Evolutionary conservation across 176 grass and related monocot genomes (phyloP), one percentile per base, ranked within the genome.

Genomic region (Oryza nivara): DNA sequence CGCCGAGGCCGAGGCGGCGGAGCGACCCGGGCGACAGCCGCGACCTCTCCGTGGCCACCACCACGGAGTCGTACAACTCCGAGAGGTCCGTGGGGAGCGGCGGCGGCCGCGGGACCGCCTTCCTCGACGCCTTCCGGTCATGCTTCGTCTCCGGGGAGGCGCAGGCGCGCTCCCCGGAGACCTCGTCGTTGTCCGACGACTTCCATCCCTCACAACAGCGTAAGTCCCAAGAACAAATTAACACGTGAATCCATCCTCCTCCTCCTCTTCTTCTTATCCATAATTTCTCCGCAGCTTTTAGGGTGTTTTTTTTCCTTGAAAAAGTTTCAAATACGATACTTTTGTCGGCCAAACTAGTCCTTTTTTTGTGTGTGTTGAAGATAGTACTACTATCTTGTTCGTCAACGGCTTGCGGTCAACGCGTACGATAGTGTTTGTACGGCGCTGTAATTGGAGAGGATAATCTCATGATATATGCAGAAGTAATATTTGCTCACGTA

Each of bases 61-160:
- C 82, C 60, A 61, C 81, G 22, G 78, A 85, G 48, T 78, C 87
- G 54, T 70, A 47, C 5, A 14, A 30, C 86, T 69, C 74, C 49
- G 64, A 65, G 3, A 35, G 77, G 0, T 85, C 86, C 76, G 82
- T 43, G 15, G 15, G 79, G 0, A 45, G 72, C 80, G 23, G 56
- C 45, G 38, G 45, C 0, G 70, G 11, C 26, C 88, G 70, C 65
- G 63, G 74, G 49, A 11, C 23, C 75, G 74, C 85, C 64, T 70
- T 91, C 32, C 70, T 91, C 48, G 71, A 65, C 22, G 92, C 75
- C 67, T 88, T 94, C 79, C 81, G 85, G 6, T 88, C 92, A 48
- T 94, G 92, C 90, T 94, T 94, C 90, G 69, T 30, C 64, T 74
- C 90, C 65, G 41, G n/a, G 66, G 87, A 71, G 63, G 77, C 80